phyloP scores from a whole-genome alignment of 1,284 basidiomycete species.

The Ganoderma multipileum region DNA sequence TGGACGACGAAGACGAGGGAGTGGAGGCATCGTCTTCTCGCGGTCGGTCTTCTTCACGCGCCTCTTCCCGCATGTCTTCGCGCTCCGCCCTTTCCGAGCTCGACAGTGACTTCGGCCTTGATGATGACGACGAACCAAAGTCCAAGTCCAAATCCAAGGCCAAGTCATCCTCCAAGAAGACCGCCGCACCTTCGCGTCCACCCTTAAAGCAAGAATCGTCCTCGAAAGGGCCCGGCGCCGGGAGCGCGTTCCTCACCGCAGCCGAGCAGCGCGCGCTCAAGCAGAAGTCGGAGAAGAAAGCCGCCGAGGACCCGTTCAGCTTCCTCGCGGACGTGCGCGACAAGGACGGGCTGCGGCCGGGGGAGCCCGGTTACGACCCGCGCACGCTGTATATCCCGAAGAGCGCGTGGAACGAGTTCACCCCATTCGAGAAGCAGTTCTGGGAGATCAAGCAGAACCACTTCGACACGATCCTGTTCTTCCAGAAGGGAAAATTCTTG shows the following conservation, averaged over 20 bases:
- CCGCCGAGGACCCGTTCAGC: constrained; percentile 80
- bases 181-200: constrained; percentile 38
- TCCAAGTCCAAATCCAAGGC: constrained; percentile 14
- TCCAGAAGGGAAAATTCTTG: constrained; percentile 86
- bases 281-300: constrained; percentile 85
- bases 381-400: constrained; percentile 88
- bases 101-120: constrained; percentile 30
- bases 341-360: constrained; percentile 85
- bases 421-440: constrained; percentile 97
- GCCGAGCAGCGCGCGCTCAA: constrained; percentile 83
- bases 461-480: constrained; percentile 95
- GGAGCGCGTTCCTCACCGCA: constrained; percentile 74
- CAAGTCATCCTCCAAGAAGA: constrained; percentile 37
- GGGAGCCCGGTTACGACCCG: constrained; percentile 91
- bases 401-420: constrained; percentile 84
- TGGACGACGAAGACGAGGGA: constrained; percentile 43
- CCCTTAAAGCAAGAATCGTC: constrained; percentile 38
- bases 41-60: constrained; percentile 44
- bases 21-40: constrained; percentile 21
- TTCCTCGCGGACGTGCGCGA: constrained; percentile 85
- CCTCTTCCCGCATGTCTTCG: constrained; percentile 47
- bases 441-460: constrained; percentile 99
- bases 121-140: constrained; percentile 23
- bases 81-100: constrained; percentile 42
- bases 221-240: constrained; percentile 32